Base-by-base conservation (phyloP, 129 eudicot genomes). In the Rutidosis leptorrhynchoides region DNA sequence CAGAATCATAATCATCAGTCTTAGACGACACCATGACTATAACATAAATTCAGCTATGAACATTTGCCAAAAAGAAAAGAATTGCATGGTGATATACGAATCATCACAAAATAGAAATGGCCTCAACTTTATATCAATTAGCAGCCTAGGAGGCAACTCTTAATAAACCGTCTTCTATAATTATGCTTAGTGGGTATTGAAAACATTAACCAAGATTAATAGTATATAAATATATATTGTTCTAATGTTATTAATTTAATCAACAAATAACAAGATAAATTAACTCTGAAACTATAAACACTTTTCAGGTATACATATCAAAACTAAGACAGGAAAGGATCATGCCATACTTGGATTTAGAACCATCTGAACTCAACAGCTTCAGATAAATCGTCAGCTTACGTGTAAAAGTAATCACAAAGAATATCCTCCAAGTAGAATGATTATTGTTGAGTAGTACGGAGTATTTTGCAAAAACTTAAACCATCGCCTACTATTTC, bases 391-490 rank as follows among this genome's bases (percentile, higher is more conserved):
- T 75, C 58, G 48, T 74, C 72, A 35, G 52, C 65, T 70, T 67
- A 78, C 85, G 82, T 77, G 95, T 69, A 67, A 74, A 32, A 33
- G 68, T 67, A 64, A 60, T 42, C 80, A 70, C 28, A 27, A 61
- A 72, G 65, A 67, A 64, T 79, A 46, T 74, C 65, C 64, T 77
- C 35, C 73, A 49, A 62, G 75, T 37, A 64, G 74, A 78, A 75
- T 73, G 48, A 62, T 57, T 80, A 35, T 68, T 60, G 65, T 51
- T 30, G 40, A 42, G 62, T 80, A 78, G 81, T 57, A 46, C 29
- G 62, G 77, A 78, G 81, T 57, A 46, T 51, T 58, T 17, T 53
- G 29, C 62, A 49, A 23, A 56, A 60, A 74, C 54, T 77, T 66
- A 51, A 71, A 70, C 52, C 67, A 57, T 57, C n/a, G n/a, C n/a